These are phyloP conservation scores for Colletotrichum sp. DNA, from an alignment of 2,329 filamentous ascomycete genomes.

Conservation along the genomic window DNA sequence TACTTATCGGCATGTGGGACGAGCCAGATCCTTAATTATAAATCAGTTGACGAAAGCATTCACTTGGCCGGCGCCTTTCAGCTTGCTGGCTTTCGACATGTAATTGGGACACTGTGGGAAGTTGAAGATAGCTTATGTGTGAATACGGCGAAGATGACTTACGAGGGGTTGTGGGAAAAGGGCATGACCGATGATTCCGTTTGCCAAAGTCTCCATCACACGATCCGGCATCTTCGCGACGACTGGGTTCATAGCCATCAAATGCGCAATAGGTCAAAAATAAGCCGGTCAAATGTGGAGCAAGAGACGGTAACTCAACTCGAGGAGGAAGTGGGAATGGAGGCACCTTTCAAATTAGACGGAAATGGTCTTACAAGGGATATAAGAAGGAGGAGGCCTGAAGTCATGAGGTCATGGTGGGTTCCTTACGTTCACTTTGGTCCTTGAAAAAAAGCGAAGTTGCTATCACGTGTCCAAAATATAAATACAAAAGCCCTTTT, in stretches of 20 bases:
- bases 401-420: neutral
- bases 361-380: fast-evolving
- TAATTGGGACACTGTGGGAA: conserved; percentile 22
- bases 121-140: conserved; percentile 36
- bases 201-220: neutral
- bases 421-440: neutral
- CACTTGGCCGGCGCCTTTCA: conserved; percentile 33
- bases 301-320: too few relatives aligned
- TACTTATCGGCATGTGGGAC: conserved; percentile 44
- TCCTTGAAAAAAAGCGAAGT: neutral
- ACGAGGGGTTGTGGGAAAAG: conserved; percentile 18
- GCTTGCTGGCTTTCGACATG: conserved; percentile 42
- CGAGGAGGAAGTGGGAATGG: too few relatives aligned
- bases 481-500: neutral
- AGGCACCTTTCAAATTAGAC: fast-evolving
- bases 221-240: neutral
- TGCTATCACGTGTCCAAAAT: neutral
- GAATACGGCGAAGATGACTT: conserved; percentile 30
- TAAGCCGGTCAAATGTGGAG: fast-evolving
- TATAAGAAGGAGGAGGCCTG: neutral
- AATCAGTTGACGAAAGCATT: conserved; percentile 38
- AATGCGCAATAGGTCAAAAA: fast-evolving
- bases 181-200: neutral
- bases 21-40: conserved; percentile 23
- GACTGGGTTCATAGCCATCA: neutral